These are phyloP conservation scores for Triticum turgidum DNA, from an alignment of 176 grass and related monocot species.

Conservation along the genomic window DNA sequence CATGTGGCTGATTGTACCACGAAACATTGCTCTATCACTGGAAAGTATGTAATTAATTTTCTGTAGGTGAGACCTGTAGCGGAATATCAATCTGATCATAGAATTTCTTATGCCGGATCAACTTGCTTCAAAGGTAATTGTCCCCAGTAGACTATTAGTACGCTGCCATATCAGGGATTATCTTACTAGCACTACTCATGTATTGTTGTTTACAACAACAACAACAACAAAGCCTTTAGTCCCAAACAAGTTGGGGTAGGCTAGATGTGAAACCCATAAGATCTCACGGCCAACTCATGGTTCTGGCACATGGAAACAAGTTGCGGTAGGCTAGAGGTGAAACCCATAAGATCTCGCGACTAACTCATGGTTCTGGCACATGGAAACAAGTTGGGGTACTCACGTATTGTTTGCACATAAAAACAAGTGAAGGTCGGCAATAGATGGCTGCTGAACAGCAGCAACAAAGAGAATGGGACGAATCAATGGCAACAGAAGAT, in stretches of 20 bases:
- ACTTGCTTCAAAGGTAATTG: constrained; percentile 24
- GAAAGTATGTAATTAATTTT: not conserved
- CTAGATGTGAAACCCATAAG: too few relatives aligned
- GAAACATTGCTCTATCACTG: not conserved
- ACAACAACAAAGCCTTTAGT: too few relatives aligned
- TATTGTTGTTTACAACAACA: not conserved
- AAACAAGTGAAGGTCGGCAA: constrained; percentile 25
- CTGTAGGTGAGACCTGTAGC: not conserved
- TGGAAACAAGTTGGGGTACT: not conserved
- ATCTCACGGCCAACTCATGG: too few relatives aligned
- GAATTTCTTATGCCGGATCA: not conserved
- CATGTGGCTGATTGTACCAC: not conserved
- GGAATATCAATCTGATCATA: not conserved
- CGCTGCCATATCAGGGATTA: not conserved
- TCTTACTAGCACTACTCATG: constrained; percentile 8
- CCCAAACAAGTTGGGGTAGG: too few relatives aligned
- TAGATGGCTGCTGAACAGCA: constrained; percentile 18
- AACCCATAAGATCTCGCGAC: too few relatives aligned
- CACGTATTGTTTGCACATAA: not conserved
- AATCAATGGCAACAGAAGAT: constrained; percentile 10
- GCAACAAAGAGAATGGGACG: not conserved
- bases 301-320: too few relatives aligned
- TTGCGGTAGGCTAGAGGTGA: too few relatives aligned
- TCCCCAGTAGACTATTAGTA: constrained; percentile 16
- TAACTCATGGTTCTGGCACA: too few relatives aligned